These are phyloP conservation scores for Agrocybe chaxingu DNA, from an alignment of 768 basidiomycete genomes.

Conservation along the genomic window DNA sequence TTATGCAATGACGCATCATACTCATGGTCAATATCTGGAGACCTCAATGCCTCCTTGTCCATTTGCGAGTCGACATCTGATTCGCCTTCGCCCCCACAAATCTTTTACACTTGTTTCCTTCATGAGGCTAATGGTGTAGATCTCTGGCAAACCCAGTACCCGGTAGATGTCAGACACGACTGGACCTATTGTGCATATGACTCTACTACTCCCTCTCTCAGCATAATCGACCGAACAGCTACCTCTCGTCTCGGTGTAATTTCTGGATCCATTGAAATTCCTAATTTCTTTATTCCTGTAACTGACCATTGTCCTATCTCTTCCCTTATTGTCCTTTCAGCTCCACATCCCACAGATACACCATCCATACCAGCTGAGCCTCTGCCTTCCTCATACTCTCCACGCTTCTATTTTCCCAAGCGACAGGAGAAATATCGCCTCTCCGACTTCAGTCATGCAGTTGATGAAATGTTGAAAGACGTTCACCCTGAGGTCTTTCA, in stretches of 20 bases:
- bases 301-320: too few species aligned
- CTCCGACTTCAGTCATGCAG: too few species aligned
- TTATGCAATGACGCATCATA: neutral
- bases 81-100: neutral
- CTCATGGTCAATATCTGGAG: conserved; percentile 18
- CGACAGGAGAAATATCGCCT: too few species aligned
- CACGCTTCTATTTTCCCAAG: neutral
- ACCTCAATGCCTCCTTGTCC: conserved; percentile 14
- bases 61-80: conserved; percentile 1
- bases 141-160: neutral
- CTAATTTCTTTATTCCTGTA: too few species aligned
- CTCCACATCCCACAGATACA: too few species aligned
- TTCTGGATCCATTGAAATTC: too few species aligned
- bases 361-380: too few species aligned
- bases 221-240: too few species aligned
- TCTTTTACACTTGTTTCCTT: conserved; percentile 3
- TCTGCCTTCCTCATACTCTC: neutral
- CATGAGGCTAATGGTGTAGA: neutral
- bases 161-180: neutral
- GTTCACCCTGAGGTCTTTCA: neutral
- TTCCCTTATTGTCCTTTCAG: too few species aligned
- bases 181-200: conserved; percentile 1
- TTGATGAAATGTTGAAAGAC: too few species aligned
- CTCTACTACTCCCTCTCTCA: too few species aligned
- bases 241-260: too few species aligned